Conservation (phyloP, 441 rosid species). For the Erodium trifolium region DNA sequence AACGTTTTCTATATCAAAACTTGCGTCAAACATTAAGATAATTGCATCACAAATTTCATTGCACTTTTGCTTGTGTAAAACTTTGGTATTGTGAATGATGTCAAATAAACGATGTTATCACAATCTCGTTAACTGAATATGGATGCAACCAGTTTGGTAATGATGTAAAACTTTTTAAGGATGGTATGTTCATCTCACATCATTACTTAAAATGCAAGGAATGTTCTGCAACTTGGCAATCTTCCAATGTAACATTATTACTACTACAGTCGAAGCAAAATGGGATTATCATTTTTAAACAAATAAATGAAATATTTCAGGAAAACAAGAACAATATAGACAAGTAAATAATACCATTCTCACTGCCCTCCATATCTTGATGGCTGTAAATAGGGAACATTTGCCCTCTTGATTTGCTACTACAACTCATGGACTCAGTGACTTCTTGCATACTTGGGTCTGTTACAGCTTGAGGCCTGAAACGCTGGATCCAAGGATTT, state of each 20-base stretch:
- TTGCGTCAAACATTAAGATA: neutral
- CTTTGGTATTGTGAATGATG: neutral
- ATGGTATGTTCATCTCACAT: too few species aligned
- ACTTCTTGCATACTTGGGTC: slow-evolving; percentile 11
- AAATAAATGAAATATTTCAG: neutral
- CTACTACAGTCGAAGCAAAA: too few species aligned
- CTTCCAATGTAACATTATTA: too few species aligned
- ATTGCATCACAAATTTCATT: neutral
- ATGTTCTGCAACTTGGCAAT: too few species aligned
- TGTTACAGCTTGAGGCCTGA: slow-evolving; percentile 23
- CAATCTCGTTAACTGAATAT: neutral
- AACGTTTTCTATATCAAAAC: neutral
- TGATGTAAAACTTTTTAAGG: too few species aligned
- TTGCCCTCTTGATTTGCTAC: slow-evolving; percentile 22
- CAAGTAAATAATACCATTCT: slow-evolving; percentile 20
- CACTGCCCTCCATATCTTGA: slow-evolving; percentile 21
- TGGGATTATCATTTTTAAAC: too few species aligned
- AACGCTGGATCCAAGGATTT: slow-evolving; percentile 51
- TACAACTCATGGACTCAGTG: slow-evolving; percentile 18
- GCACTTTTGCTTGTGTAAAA: neutral
- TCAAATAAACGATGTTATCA: neutral
- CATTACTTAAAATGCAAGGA: too few species aligned
- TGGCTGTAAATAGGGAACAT: neutral
- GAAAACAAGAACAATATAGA: neutral
- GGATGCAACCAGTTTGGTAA: neutral